phyloP scores from a whole-genome alignment of 1,284 basidiomycete genomes.

The Singerocomus inundabilis region DNA sequence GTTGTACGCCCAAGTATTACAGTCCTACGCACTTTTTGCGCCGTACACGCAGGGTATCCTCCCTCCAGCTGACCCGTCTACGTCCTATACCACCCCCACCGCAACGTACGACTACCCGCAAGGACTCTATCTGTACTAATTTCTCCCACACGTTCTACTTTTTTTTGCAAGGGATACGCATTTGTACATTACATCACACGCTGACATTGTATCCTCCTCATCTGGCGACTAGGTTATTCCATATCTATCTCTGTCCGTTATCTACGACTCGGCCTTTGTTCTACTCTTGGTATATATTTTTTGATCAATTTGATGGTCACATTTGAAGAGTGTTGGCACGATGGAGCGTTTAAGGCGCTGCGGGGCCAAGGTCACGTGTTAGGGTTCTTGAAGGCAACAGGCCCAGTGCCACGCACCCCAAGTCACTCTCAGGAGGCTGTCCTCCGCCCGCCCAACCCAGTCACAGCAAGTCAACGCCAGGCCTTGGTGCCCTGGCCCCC shows the following conservation, averaged over 20 bases:
- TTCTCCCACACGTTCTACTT: background rate
- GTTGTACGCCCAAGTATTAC: background rate
- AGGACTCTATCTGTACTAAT: background rate
- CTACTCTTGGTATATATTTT: too few relatives aligned
- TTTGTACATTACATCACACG: too few relatives aligned
- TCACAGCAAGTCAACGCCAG: constrained; percentile 10
- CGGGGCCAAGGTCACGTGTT: constrained; percentile 12
- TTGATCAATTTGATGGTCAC: too few relatives aligned
- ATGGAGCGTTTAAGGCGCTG: background rate
- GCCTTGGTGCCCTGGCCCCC: background rate
- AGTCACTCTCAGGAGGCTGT: constrained; percentile 13
- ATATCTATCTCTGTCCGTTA: too few relatives aligned
- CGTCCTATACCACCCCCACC: background rate
- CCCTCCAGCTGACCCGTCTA: background rate
- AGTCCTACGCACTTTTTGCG: background rate
- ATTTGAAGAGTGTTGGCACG: too few relatives aligned
- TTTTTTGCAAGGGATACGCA: background rate
- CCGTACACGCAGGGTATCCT: background rate
- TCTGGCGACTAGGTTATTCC: too few relatives aligned
- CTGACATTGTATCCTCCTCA: too few relatives aligned
- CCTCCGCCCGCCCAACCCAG: background rate
- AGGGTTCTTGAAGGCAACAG: background rate
- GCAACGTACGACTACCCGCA: background rate
- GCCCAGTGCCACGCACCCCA: too few relatives aligned
- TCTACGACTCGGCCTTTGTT: too few relatives aligned